Conservation (phyloP, 352 stramenopile species). For the Phytophthora cajani region DNA sequence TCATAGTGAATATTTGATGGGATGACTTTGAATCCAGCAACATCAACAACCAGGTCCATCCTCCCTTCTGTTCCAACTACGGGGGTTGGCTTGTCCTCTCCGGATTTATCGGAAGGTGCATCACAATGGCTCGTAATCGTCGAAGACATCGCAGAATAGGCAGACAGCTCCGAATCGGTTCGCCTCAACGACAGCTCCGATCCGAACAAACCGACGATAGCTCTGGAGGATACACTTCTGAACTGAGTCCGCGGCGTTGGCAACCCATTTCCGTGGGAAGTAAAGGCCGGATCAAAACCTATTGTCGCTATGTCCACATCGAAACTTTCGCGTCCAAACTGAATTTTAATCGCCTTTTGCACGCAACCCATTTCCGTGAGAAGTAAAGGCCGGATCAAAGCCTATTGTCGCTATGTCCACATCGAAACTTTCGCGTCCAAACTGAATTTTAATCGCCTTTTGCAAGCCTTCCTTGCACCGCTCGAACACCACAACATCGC, state of each 20-base stretch:
- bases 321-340: constrained; percentile 58
- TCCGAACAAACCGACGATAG: constrained; percentile 44
- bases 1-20: constrained; percentile 87
- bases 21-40: constrained; percentile 81
- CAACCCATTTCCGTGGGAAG: constrained; percentile 27
- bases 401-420: constrained; percentile 50
- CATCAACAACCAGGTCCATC: constrained; percentile 75
- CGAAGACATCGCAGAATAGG: constrained; percentile 35
- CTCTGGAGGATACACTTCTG: constrained; percentile 50
- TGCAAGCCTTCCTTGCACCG: constrained; percentile 44
- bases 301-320: constrained; percentile 48
- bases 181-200: constrained; percentile 41
- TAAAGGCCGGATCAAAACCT: constrained; percentile 52
- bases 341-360: constrained; percentile 70
- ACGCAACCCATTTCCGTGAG: constrained; percentile 30
- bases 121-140: constrained; percentile 26
- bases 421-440: constrained; percentile 52
- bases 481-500: constrained; percentile 79
- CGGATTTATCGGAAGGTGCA: constrained; percentile 21
- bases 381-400: constrained; percentile 51
- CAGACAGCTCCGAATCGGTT: constrained; percentile 45
- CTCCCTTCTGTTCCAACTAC: constrained; percentile 41
- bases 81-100: constrained; percentile 19
- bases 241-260: constrained; percentile 40
- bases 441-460: constrained; percentile 71